Percentiles rank a stretch among this genome's conserved stretches.
Conservation (phyloP, 495 filamentous ascomycete species). For the Achaetomiella virescens region DNA sequence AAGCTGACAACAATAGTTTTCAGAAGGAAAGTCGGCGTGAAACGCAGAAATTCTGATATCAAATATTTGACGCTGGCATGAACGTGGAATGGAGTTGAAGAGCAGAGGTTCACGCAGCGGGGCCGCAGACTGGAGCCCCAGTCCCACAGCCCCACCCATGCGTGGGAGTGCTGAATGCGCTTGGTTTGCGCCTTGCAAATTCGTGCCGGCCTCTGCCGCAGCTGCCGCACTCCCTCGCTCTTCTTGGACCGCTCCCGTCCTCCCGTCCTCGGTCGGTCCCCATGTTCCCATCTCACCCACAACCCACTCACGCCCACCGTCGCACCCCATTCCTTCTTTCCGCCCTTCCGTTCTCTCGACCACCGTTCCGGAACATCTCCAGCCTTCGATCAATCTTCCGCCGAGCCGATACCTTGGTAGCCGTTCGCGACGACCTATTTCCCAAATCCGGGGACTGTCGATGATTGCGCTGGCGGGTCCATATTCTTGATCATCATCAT, state of each 20-base stretch:
- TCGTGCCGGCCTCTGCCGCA: slow-evolving; percentile 28
- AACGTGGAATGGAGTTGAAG: not conserved
- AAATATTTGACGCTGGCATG: not conserved
- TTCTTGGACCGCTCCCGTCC: slow-evolving; percentile 19
- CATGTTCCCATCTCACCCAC: slow-evolving; percentile 20
- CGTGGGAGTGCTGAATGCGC: slow-evolving; percentile 13
- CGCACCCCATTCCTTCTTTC: slow-evolving; percentile 22
- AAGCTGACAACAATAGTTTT: no score
- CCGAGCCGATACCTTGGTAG: not conserved
- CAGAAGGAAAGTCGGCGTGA: no score
- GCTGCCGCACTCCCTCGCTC: slow-evolving; percentile 19
- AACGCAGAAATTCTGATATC: no score
- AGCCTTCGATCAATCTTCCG: slow-evolving; percentile 1
- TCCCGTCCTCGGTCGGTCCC: slow-evolving; percentile 28
- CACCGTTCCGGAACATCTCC: not conserved
- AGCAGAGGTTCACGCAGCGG: not conserved
- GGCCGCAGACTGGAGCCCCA: not conserved
- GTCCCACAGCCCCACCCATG: slow-evolving; percentile 9
- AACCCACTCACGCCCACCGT: slow-evolving; percentile 19
- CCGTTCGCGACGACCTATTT: no score
- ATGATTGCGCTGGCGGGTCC: no score
- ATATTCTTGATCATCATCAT: no score
- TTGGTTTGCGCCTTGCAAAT: slow-evolving; percentile 24
- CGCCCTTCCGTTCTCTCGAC: slow-evolving; percentile 15
- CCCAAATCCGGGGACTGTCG: no score